Percentiles rank a stretch among this genome's conserved stretches.
Conservation (phyloP, 352 stramenopile species). For the Phytophthora constricta region DNA sequence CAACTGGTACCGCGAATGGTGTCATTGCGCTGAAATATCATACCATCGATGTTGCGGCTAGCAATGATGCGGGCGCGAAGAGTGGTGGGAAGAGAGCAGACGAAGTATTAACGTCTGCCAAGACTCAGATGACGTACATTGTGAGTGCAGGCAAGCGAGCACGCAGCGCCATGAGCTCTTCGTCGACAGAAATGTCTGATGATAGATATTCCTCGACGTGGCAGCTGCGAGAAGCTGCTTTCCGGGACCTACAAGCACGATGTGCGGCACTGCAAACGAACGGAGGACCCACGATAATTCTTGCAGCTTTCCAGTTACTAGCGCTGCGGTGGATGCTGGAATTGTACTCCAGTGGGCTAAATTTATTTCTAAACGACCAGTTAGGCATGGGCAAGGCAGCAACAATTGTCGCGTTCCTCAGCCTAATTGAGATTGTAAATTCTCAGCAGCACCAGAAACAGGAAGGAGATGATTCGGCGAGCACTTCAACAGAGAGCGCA, state of each 20-base stretch:
- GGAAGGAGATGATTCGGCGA: constrained; percentile 5
- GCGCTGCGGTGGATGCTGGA: constrained; percentile 86
- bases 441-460: constrained; percentile 19
- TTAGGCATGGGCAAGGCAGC: constrained; percentile 87
- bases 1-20: constrained; percentile 9
- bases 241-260: constrained; percentile 37
- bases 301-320: constrained; percentile 79
- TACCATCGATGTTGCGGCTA: constrained; percentile 41
- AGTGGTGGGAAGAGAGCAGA: constrained; percentile 28
- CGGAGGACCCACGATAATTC: constrained; percentile 45
- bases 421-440: constrained; percentile 50
- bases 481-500: not conserved
- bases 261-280: constrained; percentile 30
- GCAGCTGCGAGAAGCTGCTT: constrained; percentile 30
- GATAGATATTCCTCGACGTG: constrained; percentile 15
- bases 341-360: constrained; percentile 65
- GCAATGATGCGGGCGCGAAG: constrained; percentile 18
- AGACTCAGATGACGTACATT: constrained; percentile 52
- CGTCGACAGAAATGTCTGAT: constrained; percentile 11
- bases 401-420: constrained; percentile 80
- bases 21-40: constrained; percentile 46
- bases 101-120: constrained; percentile 24
- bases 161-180: constrained; percentile 53
- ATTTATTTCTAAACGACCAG: constrained; percentile 87
- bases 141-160: constrained; percentile 52